Base-by-base conservation (phyloP, 164 flowering plant genomes). In the Sextonia rubra region DNA sequence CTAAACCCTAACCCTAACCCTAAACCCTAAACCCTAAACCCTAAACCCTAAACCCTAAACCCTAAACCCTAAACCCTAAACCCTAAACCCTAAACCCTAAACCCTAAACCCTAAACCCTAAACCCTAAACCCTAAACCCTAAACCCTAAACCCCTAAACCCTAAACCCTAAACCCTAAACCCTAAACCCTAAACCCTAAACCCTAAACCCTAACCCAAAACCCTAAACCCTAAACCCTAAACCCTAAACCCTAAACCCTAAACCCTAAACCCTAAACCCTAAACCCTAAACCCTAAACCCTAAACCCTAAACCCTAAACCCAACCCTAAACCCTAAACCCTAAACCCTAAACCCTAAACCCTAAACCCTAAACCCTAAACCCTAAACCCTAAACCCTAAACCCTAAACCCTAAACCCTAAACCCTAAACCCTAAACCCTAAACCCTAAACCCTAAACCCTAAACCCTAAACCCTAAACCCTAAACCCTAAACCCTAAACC, bases 401-500 rank as follows among this genome's bases (percentile, higher is more conserved):
- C 58, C 58, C 58, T 52, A 52, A 29, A 29, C 30, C 30, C 30
- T 29, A 29, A 29, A 29, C 30, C 30, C 30, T 29, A 29, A 29
- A 29, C 30, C 30, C 30, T 29, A 29, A 52, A 52, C 69, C 75
- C 69, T 64, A 62, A 72, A 72, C 69, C 75, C 75, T 66, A 64
- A 72, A 64, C 69, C 75, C 69, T 64, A 71, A 72, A 72, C 75
- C 75, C 75, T 66, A 72, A 72, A 64, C 75, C 75, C 69, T 71
- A 71, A 72, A 72, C 74, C 74, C 74, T 72, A 72, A 72, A 64
- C 74, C 74, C 69, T 64, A 72, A 71, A 72, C 69, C 74, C 74
- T 63, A 72, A 72, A 44, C 75, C 75, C 37, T 20, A 64, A 72
- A 44, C 75, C 75, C 47, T 47, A 72, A 64, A 60, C 75, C 75